Evolutionary conservation across 2,329 filamentous ascomycete genomes (phyloP), one percentile per base, ranked within the genome.

Genomic region (Ceratocystis smalleyi): DNA sequence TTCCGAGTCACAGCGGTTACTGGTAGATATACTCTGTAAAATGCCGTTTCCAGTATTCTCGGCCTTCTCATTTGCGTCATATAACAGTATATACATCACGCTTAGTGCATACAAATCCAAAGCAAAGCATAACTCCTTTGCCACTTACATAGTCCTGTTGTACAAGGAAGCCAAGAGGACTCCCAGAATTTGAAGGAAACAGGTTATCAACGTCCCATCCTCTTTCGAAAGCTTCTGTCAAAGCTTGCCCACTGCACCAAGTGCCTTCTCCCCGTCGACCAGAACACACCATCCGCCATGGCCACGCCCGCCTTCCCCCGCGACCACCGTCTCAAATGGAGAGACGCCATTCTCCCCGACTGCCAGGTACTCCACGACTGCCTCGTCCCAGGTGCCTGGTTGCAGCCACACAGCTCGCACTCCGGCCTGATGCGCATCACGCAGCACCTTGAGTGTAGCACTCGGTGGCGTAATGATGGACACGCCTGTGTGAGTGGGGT

Each of bases 401-500:
- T 97, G 94, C 68, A 97, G 76, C 88, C 89, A 96, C 4, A 96
- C 85, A 30, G 88, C 81, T 19, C 83, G 80, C 55, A 95, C 77
- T 2, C 91, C 86, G 10, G 87, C 78, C 64, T 81, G 77, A 73
- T 85, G 88, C 0, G 92, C 94, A 73, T 95, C 88, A 67, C 84
- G 78, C 49, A 97, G 77, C 6, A 95, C 77, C 70, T 84, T 76
- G 66, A 86, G 80, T 0, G 94, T 96, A 35, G 89, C 84, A 1
- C 79, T 75, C 0, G 94, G 92, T 2, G 89, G 89, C 12, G 94
- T 97, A 72, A 97, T 90, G 70, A 97, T 83, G 43, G 87, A 92
- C 12, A 97, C 78, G 3, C 85, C 85, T 0, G 90, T 95, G 67
- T 87, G 79, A 22, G 75, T 75, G 0, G 91, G 88, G 22, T 83